These are phyloP conservation scores for Saccharomyces hybrid DNA, from an alignment of 1,139 yeast genomes.

Conservation along the genomic window DNA sequence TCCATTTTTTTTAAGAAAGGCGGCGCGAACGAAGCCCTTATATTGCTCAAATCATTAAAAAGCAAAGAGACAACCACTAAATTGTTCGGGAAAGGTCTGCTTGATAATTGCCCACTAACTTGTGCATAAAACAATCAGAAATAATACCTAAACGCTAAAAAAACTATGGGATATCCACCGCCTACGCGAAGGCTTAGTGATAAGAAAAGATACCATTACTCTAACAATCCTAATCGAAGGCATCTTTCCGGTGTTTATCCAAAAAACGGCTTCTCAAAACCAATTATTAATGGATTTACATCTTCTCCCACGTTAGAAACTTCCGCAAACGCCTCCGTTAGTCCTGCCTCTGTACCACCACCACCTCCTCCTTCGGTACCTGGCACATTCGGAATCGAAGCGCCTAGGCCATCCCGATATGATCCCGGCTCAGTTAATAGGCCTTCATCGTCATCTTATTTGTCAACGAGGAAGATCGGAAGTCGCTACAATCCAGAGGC, in stretches of 20 bases:
- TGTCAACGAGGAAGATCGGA: slow-evolving; percentile 4
- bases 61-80: not conserved
- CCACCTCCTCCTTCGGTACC: slow-evolving; percentile 5
- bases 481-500: slow-evolving; percentile 19
- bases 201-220: slow-evolving; percentile 28
- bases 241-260: slow-evolving; percentile 8
- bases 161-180: slow-evolving; percentile 20
- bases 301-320: not conserved
- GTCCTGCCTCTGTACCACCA: slow-evolving; percentile 4
- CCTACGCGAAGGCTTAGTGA: slow-evolving; percentile 25
- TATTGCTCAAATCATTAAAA: not conserved
- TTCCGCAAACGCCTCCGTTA: slow-evolving; percentile 1
- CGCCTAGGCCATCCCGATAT: slow-evolving; percentile 20
- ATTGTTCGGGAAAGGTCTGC: not conserved
- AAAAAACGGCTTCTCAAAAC: not conserved
- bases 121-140: not conserved
- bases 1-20: not conserved
- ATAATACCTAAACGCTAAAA: not conserved
- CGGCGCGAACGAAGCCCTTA: not conserved
- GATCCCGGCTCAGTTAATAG: slow-evolving; percentile 13
- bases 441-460: slow-evolving; percentile 3
- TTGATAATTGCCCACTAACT: not conserved
- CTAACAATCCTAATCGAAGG: slow-evolving; percentile 23
- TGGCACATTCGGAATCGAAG: slow-evolving; percentile 4
- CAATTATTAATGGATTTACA: not conserved